These are phyloP conservation scores for Rhodomyrtus tomentosa DNA, from an alignment of 345 rosid genomes.

Conservation along the genomic window DNA sequence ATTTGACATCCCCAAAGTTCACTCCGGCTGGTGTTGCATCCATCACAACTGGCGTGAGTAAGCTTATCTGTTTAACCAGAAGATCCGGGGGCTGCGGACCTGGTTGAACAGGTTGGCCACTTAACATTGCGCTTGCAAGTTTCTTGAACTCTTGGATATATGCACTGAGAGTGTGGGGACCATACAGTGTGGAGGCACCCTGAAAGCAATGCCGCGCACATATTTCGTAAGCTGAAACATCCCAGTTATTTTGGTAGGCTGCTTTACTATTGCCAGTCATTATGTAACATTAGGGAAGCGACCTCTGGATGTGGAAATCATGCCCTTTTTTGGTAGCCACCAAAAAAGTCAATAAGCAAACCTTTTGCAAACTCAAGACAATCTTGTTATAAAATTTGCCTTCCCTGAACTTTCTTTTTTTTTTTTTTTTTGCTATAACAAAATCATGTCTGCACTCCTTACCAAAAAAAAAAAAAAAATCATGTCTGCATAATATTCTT, in stretches of 20 bases:
- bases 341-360: background rate
- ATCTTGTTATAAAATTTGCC: background rate
- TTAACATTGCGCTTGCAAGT: constrained; percentile 54
- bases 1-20: constrained; percentile 68
- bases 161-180: constrained; percentile 84
- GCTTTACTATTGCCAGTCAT: background rate
- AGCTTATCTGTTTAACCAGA: constrained; percentile 60
- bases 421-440: background rate
- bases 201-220: constrained; percentile 14
- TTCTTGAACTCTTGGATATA: constrained; percentile 90
- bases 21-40: constrained; percentile 59
- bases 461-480: no score
- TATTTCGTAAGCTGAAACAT: background rate
- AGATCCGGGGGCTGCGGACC: constrained; percentile 88
- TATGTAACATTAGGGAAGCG: background rate
- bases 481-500: background rate
- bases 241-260: background rate
- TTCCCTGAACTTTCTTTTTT: background rate
- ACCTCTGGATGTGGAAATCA: background rate
- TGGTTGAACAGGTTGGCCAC: constrained; percentile 33
- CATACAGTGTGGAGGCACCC: constrained; percentile 93
- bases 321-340: background rate
- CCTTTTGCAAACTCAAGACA: background rate
- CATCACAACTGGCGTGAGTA: constrained; percentile 81
- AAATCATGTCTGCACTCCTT: background rate